phyloP scores from a whole-genome alignment of 2,329 filamentous ascomycete species.

The Curvularia sp. region DNA sequence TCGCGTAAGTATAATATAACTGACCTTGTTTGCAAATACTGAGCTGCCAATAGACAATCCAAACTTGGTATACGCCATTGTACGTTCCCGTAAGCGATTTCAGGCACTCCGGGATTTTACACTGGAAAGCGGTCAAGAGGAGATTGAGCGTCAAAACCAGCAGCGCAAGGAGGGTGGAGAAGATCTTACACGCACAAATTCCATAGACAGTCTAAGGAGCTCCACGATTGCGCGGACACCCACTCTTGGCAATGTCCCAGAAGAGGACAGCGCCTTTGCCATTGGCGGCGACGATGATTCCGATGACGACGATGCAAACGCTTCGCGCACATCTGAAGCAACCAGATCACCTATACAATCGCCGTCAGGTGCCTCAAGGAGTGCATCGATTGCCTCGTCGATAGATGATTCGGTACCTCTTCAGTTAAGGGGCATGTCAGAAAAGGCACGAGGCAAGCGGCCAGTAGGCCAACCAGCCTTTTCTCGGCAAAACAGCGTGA shows the following conservation, averaged over 20 bases:
- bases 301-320: constrained; percentile 67
- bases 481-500: constrained; percentile 87
- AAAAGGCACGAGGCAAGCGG: constrained; percentile 96
- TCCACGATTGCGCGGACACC: constrained; percentile 65
- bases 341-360: constrained; percentile 42
- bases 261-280: constrained; percentile 81
- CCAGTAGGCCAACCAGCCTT: constrained; percentile 82
- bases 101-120: constrained; percentile 87
- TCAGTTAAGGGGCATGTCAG: constrained; percentile 90
- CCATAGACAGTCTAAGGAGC: constrained; percentile 71
- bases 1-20: constrained; percentile 61
- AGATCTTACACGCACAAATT: constrained; percentile 60
- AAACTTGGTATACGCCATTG: constrained; percentile 77
- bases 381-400: constrained; percentile 70
- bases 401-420: constrained; percentile 80
- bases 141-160: constrained; percentile 81
- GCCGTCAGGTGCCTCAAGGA: constrained; percentile 57
- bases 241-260: constrained; percentile 71
- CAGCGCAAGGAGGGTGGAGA: constrained; percentile 66
- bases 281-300: constrained; percentile 83
- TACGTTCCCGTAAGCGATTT: constrained; percentile 82
- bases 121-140: constrained; percentile 87
- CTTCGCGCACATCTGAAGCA: constrained; percentile 53
- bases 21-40: constrained; percentile 19
- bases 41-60: constrained; percentile 68